These are phyloP conservation scores for Cordia subcordata DNA, from an alignment of 257 asterid genomes.

Conservation along the genomic window DNA sequence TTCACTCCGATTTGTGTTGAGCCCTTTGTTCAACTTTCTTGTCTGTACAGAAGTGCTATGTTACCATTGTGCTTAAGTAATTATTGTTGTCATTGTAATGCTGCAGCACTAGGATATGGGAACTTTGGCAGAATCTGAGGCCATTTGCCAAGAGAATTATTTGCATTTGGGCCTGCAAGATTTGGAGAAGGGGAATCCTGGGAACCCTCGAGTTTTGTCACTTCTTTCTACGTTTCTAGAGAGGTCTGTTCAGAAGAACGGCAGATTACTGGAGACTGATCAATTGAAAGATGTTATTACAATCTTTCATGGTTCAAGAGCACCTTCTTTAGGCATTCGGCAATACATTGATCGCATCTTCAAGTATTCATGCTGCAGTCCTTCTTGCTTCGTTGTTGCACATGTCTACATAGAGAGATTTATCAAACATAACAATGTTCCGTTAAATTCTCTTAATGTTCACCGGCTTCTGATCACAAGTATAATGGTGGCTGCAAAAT, in stretches of 20 bases:
- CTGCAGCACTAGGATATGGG: slow-evolving; percentile 53
- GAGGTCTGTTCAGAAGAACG: slow-evolving; percentile 55
- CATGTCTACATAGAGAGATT: slow-evolving; percentile 67
- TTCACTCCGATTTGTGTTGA: too few species aligned
- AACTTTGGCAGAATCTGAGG: slow-evolving; percentile 42
- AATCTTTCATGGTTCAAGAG: slow-evolving; percentile 73
- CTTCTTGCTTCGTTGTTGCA: slow-evolving; percentile 83
- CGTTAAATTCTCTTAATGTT: slow-evolving; percentile 62
- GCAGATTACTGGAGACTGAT: slow-evolving; percentile 41
- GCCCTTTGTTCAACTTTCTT: too few species aligned
- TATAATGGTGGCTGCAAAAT: slow-evolving; percentile 91
- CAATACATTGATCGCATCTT: slow-evolving; percentile 78
- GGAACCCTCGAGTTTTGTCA: slow-evolving; percentile 63
- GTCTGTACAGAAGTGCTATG: too few species aligned
- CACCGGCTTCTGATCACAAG: slow-evolving; percentile 88
- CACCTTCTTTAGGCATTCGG: slow-evolving; percentile 66
- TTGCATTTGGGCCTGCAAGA: slow-evolving; percentile 51
- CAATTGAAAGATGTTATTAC: slow-evolving; percentile 50
- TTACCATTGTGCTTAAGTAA: not conserved
- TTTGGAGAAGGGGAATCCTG: slow-evolving; percentile 35
- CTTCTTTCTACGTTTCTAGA: slow-evolving; percentile 64
- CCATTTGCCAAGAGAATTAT: slow-evolving; percentile 33
- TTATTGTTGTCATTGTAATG: slow-evolving; percentile 13
- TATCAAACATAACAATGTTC: slow-evolving; percentile 39
- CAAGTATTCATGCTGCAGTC: slow-evolving; percentile 88